Conservation (phyloP, 169 alveolate species). For the Plasmodium vivax region DNA sequence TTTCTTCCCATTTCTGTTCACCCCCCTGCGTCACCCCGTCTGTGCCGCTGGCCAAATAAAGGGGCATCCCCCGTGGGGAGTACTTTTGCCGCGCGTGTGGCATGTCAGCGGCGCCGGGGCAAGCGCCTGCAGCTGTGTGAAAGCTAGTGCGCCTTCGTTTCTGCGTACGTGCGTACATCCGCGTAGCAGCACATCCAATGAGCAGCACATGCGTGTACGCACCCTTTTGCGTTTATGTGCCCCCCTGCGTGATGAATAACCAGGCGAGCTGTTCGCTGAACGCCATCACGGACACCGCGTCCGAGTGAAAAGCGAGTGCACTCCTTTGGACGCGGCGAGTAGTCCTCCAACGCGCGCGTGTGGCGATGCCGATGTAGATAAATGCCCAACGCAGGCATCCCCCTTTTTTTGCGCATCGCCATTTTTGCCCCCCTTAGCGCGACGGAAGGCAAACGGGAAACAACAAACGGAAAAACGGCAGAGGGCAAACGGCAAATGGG, state of each 20-base stretch:
- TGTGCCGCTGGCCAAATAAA: not conserved
- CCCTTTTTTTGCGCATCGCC: not conserved
- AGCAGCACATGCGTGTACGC: not conserved
- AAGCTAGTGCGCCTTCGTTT: not conserved
- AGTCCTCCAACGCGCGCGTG: not conserved
- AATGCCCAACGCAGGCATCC: not conserved
- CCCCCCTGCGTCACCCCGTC: not conserved
- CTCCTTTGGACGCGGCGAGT: not conserved
- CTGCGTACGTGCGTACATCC: not conserved
- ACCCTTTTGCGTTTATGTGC: not conserved
- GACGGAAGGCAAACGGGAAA: not conserved
- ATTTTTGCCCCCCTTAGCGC: not conserved
- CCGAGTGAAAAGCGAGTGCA: not conserved
- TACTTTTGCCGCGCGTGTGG: not conserved
- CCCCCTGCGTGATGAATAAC: not conserved
- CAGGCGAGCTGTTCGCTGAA: not conserved
- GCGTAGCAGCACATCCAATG: not conserved
- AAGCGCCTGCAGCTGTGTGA: not conserved
- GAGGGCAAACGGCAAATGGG: not conserved
- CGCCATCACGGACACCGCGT: not conserved
- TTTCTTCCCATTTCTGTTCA: not conserved
- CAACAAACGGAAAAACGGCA: too few species aligned
- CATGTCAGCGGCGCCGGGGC: not conserved
- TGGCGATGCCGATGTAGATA: not conserved
- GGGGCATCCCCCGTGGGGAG: not conserved